Percentiles rank a stretch among this genome's conserved stretches.
phyloP scores from a whole-genome alignment of 2,329 filamentous ascomycete genomes.

The Talaromyces verruculosus region DNA sequence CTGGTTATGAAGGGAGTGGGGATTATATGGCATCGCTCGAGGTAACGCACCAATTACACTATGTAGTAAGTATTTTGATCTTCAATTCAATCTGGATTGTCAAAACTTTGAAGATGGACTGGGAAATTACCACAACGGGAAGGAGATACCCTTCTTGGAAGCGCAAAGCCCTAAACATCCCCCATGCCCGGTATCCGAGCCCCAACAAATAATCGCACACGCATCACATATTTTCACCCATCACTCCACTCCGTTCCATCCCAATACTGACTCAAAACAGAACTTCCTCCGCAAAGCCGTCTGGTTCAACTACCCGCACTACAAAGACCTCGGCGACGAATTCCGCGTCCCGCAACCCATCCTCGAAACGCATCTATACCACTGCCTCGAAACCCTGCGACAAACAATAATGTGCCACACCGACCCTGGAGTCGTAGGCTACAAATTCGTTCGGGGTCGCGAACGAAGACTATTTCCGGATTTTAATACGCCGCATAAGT shows the following conservation, averaged over 20 bases:
- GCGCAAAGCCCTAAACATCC: conserved; percentile 8
- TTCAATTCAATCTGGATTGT: background rate
- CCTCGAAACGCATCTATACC: conserved; percentile 20
- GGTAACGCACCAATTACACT: conserved; percentile 24
- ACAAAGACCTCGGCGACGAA: conserved; percentile 21
- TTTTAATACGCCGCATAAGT: conserved; percentile 23
- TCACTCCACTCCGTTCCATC: background rate
- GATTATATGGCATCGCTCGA: conserved; percentile 23
- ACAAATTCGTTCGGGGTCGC: conserved; percentile 21
- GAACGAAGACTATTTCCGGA: conserved; percentile 20
- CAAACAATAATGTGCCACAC: conserved; percentile 24
- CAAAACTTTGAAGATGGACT: background rate
- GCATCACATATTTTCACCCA: background rate
- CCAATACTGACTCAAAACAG: background rate
- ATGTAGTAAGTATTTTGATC: conserved; percentile 18
- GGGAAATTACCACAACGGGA: conserved; percentile 14
- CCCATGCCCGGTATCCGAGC: background rate
- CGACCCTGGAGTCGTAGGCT: conserved; percentile 22
- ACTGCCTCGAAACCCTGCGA: conserved; percentile 25
- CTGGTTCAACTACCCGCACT: conserved; percentile 21
- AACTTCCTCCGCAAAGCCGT: conserved; percentile 21
- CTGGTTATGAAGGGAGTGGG: conserved; percentile 18
- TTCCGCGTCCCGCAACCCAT: conserved; percentile 16
- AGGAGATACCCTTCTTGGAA: conserved; percentile 2
- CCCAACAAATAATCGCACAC: background rate